A percentile compares a stretch with the other conserved stretches of the same genome.
These are phyloP conservation scores for Colletotrichum agaves DNA, from an alignment of 2,329 filamentous ascomycete genomes.

Conservation along the genomic window DNA sequence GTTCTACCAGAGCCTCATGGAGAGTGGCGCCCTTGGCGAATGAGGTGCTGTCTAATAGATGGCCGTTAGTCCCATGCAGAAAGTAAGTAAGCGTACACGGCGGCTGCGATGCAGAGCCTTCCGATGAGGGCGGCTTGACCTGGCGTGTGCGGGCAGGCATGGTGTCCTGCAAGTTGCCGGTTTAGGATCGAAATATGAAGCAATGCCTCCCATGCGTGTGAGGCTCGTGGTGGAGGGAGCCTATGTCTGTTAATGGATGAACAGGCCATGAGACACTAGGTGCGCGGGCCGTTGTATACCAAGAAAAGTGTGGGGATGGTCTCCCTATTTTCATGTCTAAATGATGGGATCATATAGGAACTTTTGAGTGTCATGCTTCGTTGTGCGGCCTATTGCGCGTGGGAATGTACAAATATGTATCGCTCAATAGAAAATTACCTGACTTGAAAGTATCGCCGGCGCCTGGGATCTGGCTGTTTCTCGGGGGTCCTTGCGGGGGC, in stretches of 20 bases:
- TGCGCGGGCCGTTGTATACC: constrained; percentile 23
- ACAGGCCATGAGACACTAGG: constrained; percentile 16
- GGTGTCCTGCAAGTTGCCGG: constrained; percentile 3
- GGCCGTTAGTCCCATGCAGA: background rate
- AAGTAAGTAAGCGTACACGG: background rate
- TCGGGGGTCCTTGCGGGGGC: constrained; percentile 1
- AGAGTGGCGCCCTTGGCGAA: constrained; percentile 84
- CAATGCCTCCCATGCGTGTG: constrained; percentile 9
- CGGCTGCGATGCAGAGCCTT: constrained; percentile 11
- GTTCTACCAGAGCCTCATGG: constrained; percentile 86
- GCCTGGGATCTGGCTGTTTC: background rate
- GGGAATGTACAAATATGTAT: too few species aligned
- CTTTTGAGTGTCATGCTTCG: background rate
- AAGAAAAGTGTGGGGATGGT: background rate
- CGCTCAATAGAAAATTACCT: background rate
- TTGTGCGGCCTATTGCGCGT: too few species aligned
- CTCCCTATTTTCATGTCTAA: background rate
- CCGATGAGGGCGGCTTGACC: background rate
- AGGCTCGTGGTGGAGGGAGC: background rate
- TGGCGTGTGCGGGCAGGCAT: constrained; percentile 11
- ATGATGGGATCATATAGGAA: background rate
- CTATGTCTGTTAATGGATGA: constrained; percentile 18
- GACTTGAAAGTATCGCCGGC: background rate
- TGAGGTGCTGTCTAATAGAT: background rate
- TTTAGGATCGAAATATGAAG: constrained; percentile 10